Percentiles rank a stretch among this genome's conserved stretches.
Evolutionary conservation across 345 rosid species (phyloP).

Genomic region (Gossypium raimondii): DNA sequence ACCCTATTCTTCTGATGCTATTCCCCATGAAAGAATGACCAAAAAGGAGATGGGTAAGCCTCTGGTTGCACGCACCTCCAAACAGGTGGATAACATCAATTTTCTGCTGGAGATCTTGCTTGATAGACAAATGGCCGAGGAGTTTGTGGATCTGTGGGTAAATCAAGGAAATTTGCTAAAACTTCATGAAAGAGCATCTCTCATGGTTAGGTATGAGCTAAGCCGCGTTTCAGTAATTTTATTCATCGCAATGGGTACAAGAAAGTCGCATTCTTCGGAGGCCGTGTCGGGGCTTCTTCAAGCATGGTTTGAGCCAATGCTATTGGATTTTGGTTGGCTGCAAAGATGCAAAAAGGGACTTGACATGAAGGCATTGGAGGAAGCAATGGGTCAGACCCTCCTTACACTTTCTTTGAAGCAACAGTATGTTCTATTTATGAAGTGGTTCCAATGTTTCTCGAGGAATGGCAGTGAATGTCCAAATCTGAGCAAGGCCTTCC

Average conservation of each 20-base stretch:
- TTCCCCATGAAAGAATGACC: constrained; percentile 18
- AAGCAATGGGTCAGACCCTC: constrained; percentile 84
- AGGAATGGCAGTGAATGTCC: constrained; percentile 79
- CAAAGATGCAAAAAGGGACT: constrained; percentile 85
- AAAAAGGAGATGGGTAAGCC: constrained; percentile 49
- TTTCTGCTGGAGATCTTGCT: constrained; percentile 84
- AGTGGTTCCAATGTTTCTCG: constrained; percentile 88
- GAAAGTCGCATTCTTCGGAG: constrained; percentile 67
- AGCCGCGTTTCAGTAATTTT: constrained; percentile 73
- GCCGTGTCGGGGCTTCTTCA: constrained; percentile 59
- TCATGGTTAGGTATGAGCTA: constrained; percentile 85
- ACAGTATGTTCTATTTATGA: constrained; percentile 75
- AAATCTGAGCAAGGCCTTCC: constrained; percentile 86
- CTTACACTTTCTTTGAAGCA: constrained; percentile 66
- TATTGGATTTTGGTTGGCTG: constrained; percentile 89
- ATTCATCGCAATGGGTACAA: constrained; percentile 76
- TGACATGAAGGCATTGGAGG: constrained; percentile 74
- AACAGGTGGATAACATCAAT: constrained; percentile 77
- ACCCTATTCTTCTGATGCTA: constrained; percentile 16
- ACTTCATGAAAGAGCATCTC: constrained; percentile 61
- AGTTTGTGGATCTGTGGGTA: constrained; percentile 74
- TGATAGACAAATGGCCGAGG: constrained; percentile 76
- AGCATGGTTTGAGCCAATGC: constrained; percentile 84
- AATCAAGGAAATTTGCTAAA: constrained; percentile 49
- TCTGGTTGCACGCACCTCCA: constrained; percentile 59